Percentiles rank a stretch among this genome's conserved stretches.
These are phyloP conservation scores for Alternaria rosae DNA, from an alignment of 2,329 filamentous ascomycete species.

Conservation along the genomic window DNA sequence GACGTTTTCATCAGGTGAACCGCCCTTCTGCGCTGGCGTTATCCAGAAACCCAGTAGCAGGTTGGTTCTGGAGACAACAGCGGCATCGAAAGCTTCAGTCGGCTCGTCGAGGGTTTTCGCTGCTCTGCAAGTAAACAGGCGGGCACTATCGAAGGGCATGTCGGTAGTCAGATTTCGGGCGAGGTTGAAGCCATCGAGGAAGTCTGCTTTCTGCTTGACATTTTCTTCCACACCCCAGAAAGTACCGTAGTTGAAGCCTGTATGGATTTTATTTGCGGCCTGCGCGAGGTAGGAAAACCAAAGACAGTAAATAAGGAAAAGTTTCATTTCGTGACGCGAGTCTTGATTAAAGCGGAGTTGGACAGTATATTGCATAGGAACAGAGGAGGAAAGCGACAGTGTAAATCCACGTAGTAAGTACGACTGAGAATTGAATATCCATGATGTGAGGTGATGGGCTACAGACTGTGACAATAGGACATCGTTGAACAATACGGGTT, in stretches of 20 bases:
- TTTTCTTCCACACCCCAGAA: constrained; percentile 29
- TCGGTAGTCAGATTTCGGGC: constrained; percentile 43
- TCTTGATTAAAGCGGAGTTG: not conserved
- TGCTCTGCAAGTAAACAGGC: constrained; percentile 72
- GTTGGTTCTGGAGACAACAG: constrained; percentile 41
- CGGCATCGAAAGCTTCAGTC: constrained; percentile 58
- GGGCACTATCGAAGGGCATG: constrained; percentile 70
- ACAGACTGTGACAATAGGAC: not conserved
- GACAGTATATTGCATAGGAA: not conserved
- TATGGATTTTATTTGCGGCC: constrained; percentile 27
- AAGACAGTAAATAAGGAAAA: not conserved
- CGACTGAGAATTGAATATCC: not conserved
- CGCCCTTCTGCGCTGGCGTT: constrained; percentile 14
- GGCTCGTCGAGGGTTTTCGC: constrained; percentile 58
- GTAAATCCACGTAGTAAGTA: not conserved
- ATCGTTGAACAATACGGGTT: not conserved
- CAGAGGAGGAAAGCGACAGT: too few relatives aligned
- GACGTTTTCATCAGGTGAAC: constrained; percentile 51
- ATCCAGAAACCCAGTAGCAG: constrained; percentile 47
- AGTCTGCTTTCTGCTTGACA: constrained; percentile 32
- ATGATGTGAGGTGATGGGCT: not conserved
- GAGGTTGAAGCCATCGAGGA: constrained; percentile 29
- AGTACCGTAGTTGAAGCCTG: constrained; percentile 40
- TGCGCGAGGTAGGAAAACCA: constrained; percentile 9
- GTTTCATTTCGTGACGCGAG: constrained; percentile 9